phyloP scores from a whole-genome alignment of 345 rosid genomes.

The Salix exigua region DNA sequence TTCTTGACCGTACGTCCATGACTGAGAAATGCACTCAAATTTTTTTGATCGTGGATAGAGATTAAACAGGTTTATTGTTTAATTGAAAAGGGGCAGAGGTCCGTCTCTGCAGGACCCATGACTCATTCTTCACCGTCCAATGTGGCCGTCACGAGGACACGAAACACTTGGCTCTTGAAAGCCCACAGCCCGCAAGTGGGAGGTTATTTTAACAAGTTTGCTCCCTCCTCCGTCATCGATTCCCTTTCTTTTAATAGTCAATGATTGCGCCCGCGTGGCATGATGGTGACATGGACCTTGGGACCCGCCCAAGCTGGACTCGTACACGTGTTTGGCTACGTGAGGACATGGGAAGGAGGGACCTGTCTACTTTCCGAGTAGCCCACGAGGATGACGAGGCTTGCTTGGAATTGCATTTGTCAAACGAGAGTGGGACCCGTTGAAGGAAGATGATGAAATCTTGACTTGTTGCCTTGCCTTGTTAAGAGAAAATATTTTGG shows the following conservation, averaged over 20 bases:
- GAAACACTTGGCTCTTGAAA: neutral
- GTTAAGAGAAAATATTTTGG: too few relatives aligned
- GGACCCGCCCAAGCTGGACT: constrained; percentile 1
- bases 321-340: constrained; percentile 20
- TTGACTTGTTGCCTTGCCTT: too few relatives aligned
- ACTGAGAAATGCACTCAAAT: neutral
- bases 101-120: neutral
- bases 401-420: neutral
- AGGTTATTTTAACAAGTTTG: neutral
- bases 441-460: constrained; percentile 7
- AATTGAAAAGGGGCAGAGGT: constrained; percentile 2
- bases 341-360: neutral
- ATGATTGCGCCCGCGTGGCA: constrained; percentile 10
- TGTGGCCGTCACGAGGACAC: constrained; percentile 18
- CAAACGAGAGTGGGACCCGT: constrained; percentile 2
- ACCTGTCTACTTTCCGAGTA: too few relatives aligned
- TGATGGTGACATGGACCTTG: neutral
- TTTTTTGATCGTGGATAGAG: constrained; percentile 14
- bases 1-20: neutral
- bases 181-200: constrained; percentile 5
- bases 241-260: too few relatives aligned
- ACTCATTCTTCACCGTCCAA: constrained; percentile 32
- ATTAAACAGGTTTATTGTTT: constrained; percentile 19
- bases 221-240: neutral
- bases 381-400: constrained; percentile 19